Base-by-base conservation (phyloP, 2,329 filamentous ascomycete species). In the Coniochaeta prunicola region DNA sequence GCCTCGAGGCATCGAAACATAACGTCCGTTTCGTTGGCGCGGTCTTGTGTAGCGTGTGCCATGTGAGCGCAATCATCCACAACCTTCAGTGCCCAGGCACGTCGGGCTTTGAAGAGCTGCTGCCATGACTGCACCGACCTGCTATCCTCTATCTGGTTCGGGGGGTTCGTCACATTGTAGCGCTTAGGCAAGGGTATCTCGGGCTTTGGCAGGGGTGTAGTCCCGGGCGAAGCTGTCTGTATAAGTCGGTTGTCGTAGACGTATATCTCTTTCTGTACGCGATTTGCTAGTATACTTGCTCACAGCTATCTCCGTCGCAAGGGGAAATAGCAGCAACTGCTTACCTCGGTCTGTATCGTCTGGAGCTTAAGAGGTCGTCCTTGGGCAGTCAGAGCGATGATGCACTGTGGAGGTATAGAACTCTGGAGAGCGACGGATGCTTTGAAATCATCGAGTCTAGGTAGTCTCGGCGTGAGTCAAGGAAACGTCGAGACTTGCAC, bases 81-180 rank as follows among this genome's bases (percentile, higher is more conserved):
- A 34, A 96, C 75, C 40, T 79, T 80, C 57, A 87, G 75, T 0
- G 92, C 89, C 94, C 94, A 99, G 64, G 82, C 80, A 66, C 88
- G 85, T 60, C 94, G 87, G 60, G 87, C 82, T 71, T 87, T 88
- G 77, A 94, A 97, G 24, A 97, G 79, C 50, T 87, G 84, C 70
- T 91, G 90, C 93, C 94, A 99, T 83, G 92, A 88, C 67, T 87
- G 81, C 58, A 97, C 79, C 62, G 92, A 88, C 61, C 88, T 90
- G 62, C 91, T 87, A 68, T 92, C 86, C 48, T 87, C 80, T 65
- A 96, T 88, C 45, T 86, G 88, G 71, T 96, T 92, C n/a, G 94
- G 94, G 31, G 91, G 86, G 59, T 79, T 78, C 62, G 87, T 84
- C 48, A 83, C 73, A 58, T 79, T 77, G 78, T 74, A 88, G 64